Conservation (phyloP, 352 stramenopile genomes). For the Pythium aphanidermatum region DNA sequence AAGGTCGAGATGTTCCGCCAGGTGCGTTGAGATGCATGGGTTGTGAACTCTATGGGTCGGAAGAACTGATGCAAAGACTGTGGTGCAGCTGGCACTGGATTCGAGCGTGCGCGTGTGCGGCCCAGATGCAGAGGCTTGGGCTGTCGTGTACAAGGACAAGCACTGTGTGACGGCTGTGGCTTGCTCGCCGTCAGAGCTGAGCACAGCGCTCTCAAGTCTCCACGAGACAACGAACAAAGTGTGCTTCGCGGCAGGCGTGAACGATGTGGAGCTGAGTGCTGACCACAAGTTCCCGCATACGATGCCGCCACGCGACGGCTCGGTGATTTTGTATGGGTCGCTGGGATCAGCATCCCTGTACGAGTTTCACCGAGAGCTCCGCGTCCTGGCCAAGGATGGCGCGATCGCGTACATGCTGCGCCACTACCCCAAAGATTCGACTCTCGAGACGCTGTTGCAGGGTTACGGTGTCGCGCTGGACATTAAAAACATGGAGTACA, state of each 20-base stretch:
- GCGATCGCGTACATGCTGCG: constrained; percentile 80
- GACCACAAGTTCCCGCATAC: constrained; percentile 71
- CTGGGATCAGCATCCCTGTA: constrained; percentile 64
- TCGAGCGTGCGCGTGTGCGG: constrained; percentile 56
- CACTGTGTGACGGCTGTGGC: constrained; percentile 59
- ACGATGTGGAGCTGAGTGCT: constrained; percentile 58
- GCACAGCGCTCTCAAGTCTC: constrained; percentile 18
- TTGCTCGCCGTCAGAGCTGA: constrained; percentile 40
- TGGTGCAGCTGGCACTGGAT: constrained; percentile 51
- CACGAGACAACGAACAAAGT: constrained; percentile 22
- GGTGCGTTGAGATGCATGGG: constrained; percentile 9
- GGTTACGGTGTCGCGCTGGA: constrained; percentile 92
- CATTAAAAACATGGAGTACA: constrained; percentile 98
- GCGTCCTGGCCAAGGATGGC: constrained; percentile 45
- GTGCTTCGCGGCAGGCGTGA: constrained; percentile 56
- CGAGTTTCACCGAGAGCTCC: constrained; percentile 58
- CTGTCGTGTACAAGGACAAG: constrained; percentile 61
- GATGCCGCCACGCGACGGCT: constrained; percentile 20
- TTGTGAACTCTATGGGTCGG: neutral
- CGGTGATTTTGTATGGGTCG: constrained; percentile 81
- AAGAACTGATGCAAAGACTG: neutral
- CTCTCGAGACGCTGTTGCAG: constrained; percentile 74
- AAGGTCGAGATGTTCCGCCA: constrained; percentile 84
- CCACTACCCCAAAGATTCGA: constrained; percentile 64
- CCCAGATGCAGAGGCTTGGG: constrained; percentile 47